Evolutionary conservation across 2,329 filamentous ascomycete genomes (phyloP), one percentile per base, ranked within the genome.

Genomic region (Sporothrix brasiliensis): DNA sequence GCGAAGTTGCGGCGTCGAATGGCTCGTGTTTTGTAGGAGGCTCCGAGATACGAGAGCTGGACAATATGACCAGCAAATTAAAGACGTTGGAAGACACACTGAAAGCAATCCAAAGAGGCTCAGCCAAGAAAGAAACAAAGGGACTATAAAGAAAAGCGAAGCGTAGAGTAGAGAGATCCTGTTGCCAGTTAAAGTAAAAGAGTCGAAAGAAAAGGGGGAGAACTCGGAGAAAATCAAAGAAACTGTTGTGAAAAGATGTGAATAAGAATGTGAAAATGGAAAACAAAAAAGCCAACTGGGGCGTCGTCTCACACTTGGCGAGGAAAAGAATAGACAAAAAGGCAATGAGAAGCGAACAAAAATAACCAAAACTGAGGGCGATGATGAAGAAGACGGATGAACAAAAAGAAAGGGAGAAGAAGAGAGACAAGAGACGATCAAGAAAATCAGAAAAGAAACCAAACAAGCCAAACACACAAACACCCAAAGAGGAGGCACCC

Each of bases 271-370:
- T 34, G 30, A 16, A 47, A 68, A 53, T 13, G 27, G 27, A 30
- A 30, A 61, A 69, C 41, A 47, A 49, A 72, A 74, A 75, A 72
- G 72, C 75, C 72, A 73, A 74, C 50, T 53, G 1, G 63, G 67
- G 63, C 60, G 67, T 69, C 60, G 67, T 67, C 70, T 71, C 66
- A 68, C 66, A 30, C 67, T 63, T 16, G 52, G 66, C 54, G 70
- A 71, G 70, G 52, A 58, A 44, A 60, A 65, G 69, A 68, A 54
- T 5, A 54, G 41, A 68, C 50, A 44, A 54, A 66, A 34, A 50
- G 39, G 53, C 69, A 68, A 72, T 67, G 67, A 72, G 68, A 56
- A 70, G 63, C 16, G 34, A 60, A 50, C 27, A 61, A 67, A 41
- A 44, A 49, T 53, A 47, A 27, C 50, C 30, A 69, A 67, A 74